These are phyloP conservation scores for Podaxis sp. DNA, from an alignment of 768 basidiomycete genomes.

Conservation along the genomic window DNA sequence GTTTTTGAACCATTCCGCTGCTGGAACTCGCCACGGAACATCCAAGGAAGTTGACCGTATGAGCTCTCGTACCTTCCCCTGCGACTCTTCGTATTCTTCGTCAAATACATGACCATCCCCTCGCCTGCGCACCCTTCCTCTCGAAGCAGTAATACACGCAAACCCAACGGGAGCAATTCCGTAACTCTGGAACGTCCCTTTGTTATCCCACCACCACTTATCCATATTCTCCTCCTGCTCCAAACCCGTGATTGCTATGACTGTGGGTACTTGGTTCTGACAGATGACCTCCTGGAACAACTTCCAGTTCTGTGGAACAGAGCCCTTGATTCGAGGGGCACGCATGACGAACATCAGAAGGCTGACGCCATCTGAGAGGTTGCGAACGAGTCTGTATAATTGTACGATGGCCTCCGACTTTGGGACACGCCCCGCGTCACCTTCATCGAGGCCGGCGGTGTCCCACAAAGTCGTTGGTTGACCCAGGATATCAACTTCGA, in stretches of 20 bases:
- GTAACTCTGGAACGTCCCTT: conserved; percentile 23
- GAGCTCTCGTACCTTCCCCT: background rate
- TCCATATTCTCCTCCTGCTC: conserved; percentile 27
- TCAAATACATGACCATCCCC: background rate
- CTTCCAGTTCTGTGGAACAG: conserved; percentile 33
- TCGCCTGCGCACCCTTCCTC: conserved; percentile 18
- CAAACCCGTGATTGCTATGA: conserved; percentile 33
- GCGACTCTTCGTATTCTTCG: conserved; percentile 12
- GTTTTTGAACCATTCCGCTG: conserved; percentile 5
- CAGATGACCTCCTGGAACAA: conserved; percentile 33
- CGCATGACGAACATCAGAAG: conserved; percentile 38
- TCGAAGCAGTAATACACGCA: conserved; percentile 35
- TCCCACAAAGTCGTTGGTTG: conserved; percentile 28
- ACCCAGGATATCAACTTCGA: conserved; percentile 23
- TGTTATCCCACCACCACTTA: conserved; percentile 28
- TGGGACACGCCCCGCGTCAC: conserved; percentile 10
- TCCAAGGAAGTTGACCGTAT: conserved; percentile 1
- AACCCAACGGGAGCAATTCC: conserved; percentile 26
- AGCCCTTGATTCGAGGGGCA: conserved; percentile 30
- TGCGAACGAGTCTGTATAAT: conserved; percentile 27
- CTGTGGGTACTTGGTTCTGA: conserved; percentile 31
- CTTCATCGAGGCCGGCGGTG: conserved; percentile 28
- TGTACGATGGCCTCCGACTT: conserved; percentile 20
- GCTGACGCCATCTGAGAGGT: conserved; percentile 29
- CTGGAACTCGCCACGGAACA: background rate